Percentiles rank a stretch among this genome's conserved stretches.
Evolutionary conservation across 2,329 filamentous ascomycete species (phyloP).

Genomic region (Coleophoma cylindrospora): DNA sequence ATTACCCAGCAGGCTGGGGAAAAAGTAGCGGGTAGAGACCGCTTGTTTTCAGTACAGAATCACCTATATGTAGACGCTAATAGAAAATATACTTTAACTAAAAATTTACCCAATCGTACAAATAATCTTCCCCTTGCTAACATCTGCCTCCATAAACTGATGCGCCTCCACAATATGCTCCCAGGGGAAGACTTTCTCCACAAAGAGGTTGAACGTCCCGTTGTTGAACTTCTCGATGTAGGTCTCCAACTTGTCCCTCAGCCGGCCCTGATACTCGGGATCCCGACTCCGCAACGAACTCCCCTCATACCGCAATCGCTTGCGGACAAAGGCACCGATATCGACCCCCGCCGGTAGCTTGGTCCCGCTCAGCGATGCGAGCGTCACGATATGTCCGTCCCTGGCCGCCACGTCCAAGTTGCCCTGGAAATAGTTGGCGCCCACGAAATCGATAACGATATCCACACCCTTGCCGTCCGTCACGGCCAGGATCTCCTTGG

Average conservation of each 20-base stretch:
- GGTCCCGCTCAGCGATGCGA: constrained; percentile 70
- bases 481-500: constrained; percentile 60
- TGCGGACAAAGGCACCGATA: constrained; percentile 66
- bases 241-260: constrained; percentile 72
- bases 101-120: constrained; percentile 37
- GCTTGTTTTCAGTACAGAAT: too few relatives aligned
- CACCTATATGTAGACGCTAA: too few relatives aligned
- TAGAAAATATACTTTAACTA: too few relatives aligned
- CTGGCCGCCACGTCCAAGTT: constrained; percentile 72
- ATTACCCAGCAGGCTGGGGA: too few relatives aligned
- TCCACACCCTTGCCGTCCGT: constrained; percentile 79
- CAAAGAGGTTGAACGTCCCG: constrained; percentile 68
- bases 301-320: constrained; percentile 76
- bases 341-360: constrained; percentile 66
- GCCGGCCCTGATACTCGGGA: constrained; percentile 68
- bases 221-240: constrained; percentile 71
- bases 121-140: constrained; percentile 68
- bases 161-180: constrained; percentile 70
- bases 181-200: constrained; percentile 82
- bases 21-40: too few relatives aligned
- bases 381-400: constrained; percentile 71
- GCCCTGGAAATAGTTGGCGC: constrained; percentile 71
- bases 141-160: constrained; percentile 64
- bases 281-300: constrained; percentile 79
- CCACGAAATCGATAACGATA: constrained; percentile 82